Conservation (phyloP, 306 rosid species). For the Glycine soja region DNA sequence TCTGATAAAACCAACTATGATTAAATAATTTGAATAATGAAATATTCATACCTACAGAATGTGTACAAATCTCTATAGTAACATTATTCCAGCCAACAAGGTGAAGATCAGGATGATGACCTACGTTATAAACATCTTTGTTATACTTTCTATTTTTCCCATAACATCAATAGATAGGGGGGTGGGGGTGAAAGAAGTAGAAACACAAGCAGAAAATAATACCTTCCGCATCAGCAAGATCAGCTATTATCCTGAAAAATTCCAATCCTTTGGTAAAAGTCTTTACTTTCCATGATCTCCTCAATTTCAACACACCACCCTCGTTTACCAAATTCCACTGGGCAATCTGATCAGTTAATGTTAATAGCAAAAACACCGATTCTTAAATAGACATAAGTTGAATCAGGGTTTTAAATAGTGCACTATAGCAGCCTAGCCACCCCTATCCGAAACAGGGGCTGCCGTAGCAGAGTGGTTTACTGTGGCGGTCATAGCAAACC, state of each 20-base stretch:
- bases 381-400: constrained; percentile 6
- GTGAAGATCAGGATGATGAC: constrained; percentile 98
- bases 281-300: constrained; percentile 75
- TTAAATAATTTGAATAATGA: constrained; percentile 24
- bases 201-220: constrained; percentile 2
- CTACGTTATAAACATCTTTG: constrained; percentile 51
- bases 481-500: too few species aligned
- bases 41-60: constrained; percentile 71
- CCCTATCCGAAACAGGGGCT: background rate
- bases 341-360: constrained; percentile 54
- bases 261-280: constrained; percentile 85
- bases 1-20: background rate
- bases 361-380: constrained; percentile 4
- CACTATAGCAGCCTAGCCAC: too few species aligned
- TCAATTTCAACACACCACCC: constrained; percentile 68
- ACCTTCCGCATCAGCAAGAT: constrained; percentile 89
- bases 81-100: constrained; percentile 90
- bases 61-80: constrained; percentile 85
- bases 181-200: background rate
- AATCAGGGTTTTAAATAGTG: background rate
- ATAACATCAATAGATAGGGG: constrained; percentile 4
- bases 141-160: background rate
- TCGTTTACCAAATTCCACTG: constrained; percentile 77
- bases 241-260: constrained; percentile 71
- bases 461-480: too few species aligned